Evolutionary conservation across 495 filamentous ascomycete species (phyloP).

Genomic region (Aspergillus egyptiacus): DNA sequence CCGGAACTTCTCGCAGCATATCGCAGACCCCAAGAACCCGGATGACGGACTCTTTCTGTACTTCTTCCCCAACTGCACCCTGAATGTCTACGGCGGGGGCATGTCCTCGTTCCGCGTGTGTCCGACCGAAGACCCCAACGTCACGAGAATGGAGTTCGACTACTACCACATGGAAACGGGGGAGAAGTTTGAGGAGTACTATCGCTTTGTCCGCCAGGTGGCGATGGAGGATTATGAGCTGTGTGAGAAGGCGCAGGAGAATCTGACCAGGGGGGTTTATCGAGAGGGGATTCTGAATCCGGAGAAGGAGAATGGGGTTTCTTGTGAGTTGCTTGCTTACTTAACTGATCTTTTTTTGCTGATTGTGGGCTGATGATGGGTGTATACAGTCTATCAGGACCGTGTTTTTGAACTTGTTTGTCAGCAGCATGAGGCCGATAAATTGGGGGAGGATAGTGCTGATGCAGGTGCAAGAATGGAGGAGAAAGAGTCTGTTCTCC

Average conservation of each 20-base stretch:
- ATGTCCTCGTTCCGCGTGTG: conserved; percentile 57
- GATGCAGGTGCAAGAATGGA: not conserved
- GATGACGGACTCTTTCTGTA: conserved; percentile 54
- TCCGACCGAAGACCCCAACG: conserved; percentile 46
- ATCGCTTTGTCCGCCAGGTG: conserved; percentile 54
- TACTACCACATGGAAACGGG: conserved; percentile 51
- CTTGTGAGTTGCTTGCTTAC: not conserved
- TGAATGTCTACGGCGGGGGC: conserved; percentile 57
- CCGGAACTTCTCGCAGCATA: conserved; percentile 53
- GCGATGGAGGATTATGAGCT: conserved; percentile 56
- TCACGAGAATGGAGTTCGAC: conserved; percentile 58
- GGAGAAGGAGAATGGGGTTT: conserved; percentile 46
- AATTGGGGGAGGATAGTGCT: conserved; percentile 1
- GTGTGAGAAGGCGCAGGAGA: conserved; percentile 53
- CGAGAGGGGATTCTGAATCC: conserved; percentile 55
- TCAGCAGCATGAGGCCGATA: conserved; percentile 41
- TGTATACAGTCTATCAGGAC: conserved; percentile 55
- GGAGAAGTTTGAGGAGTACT: conserved; percentile 55
- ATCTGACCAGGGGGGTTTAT: conserved; percentile 51
- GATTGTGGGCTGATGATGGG: no score
- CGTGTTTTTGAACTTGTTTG: conserved; percentile 50
- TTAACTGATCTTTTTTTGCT: not conserved
- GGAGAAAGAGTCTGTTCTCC: not conserved
- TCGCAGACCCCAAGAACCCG: conserved; percentile 50
- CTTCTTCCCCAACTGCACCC: conserved; percentile 56